Evolutionary conservation across 2,329 filamentous ascomycete genomes (phyloP).

Genomic region (Byssochlamys sp.): DNA sequence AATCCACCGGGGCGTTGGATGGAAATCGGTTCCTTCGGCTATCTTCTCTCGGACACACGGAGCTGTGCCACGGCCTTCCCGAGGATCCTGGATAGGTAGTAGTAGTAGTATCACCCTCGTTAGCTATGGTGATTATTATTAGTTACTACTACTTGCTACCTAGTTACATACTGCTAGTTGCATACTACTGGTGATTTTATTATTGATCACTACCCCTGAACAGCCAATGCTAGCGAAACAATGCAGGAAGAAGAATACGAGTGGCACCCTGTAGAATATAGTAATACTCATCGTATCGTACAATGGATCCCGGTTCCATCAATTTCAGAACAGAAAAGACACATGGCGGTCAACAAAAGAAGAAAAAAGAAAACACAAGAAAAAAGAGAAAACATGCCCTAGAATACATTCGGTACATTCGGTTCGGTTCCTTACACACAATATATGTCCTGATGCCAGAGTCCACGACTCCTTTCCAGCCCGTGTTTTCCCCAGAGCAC

Average conservation of each 20-base stretch:
- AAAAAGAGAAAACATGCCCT: not conserved
- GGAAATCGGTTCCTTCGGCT: conserved; percentile 18
- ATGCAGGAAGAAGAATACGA: not conserved
- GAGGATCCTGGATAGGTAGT: not conserved
- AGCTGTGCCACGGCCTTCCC: conserved; percentile 9
- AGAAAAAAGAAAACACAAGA: not conserved
- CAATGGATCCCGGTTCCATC: not conserved
- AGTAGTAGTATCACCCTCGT: too few relatives aligned
- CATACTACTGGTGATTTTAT: too few relatives aligned
- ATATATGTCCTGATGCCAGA: not conserved
- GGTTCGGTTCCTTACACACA: not conserved
- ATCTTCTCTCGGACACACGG: conserved; percentile 24
- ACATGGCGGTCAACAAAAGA: not conserved
- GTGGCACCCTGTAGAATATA: not conserved
- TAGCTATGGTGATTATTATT: too few relatives aligned
- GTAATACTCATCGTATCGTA: not conserved
- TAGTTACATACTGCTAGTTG: too few relatives aligned
- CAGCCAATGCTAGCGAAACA: too few relatives aligned
- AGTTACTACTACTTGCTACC: too few relatives aligned
- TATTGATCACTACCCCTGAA: too few relatives aligned
- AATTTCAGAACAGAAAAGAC: not conserved
- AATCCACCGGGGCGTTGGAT: not conserved
- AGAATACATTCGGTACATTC: not conserved
- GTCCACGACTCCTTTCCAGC: not conserved
- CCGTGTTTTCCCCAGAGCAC: not conserved